Percentiles rank a stretch among this genome's conserved stretches.
Evolutionary conservation across 768 basidiomycete species (phyloP).

Genomic region (Amanita muscaria): DNA sequence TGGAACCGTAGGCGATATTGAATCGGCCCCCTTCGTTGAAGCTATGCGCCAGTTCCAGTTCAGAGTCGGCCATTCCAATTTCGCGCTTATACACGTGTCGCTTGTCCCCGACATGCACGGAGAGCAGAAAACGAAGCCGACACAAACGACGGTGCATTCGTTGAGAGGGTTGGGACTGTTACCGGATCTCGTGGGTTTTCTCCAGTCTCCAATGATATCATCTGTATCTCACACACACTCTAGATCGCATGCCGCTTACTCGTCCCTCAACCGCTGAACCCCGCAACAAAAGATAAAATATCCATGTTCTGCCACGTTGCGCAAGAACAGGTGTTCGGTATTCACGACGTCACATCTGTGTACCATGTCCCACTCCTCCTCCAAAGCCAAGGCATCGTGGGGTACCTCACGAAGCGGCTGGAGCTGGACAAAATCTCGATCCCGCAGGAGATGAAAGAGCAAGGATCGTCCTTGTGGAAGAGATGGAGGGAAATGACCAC

Average conservation of each 20-base stretch:
- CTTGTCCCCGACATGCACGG: conserved; percentile 98
- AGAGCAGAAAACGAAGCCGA: conserved; percentile 98
- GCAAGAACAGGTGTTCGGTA: conserved; percentile 83
- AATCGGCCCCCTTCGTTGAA: conserved; percentile 96
- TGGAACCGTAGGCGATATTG: conserved; percentile 97
- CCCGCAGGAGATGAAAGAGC: conserved; percentile 43
- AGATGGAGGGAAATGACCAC: conserved; percentile 82
- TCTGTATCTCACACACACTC: background rate
- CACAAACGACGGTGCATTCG: conserved; percentile 93
- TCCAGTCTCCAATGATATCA: background rate
- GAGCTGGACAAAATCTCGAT: conserved; percentile 54
- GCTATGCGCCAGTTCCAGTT: conserved; percentile 99
- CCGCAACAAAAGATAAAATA: conserved; percentile 88
- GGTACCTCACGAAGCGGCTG: conserved; percentile 77
- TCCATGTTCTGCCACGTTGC: conserved; percentile 99
- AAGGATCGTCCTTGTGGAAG: conserved; percentile 56
- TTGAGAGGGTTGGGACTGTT: conserved; percentile 86
- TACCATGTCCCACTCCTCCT: conserved; percentile 95
- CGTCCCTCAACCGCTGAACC: conserved; percentile 71
- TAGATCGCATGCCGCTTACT: conserved; percentile 91
- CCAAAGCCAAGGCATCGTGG: conserved; percentile 85
- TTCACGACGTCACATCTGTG: conserved; percentile 93
- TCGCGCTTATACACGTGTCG: conserved; percentile 93
- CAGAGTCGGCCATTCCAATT: conserved; percentile 93
- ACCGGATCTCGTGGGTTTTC: conserved; percentile 71